These are phyloP conservation scores for Aphanoascus verrucosus DNA, from an alignment of 2,329 filamentous ascomycete species.

Conservation along the genomic window DNA sequence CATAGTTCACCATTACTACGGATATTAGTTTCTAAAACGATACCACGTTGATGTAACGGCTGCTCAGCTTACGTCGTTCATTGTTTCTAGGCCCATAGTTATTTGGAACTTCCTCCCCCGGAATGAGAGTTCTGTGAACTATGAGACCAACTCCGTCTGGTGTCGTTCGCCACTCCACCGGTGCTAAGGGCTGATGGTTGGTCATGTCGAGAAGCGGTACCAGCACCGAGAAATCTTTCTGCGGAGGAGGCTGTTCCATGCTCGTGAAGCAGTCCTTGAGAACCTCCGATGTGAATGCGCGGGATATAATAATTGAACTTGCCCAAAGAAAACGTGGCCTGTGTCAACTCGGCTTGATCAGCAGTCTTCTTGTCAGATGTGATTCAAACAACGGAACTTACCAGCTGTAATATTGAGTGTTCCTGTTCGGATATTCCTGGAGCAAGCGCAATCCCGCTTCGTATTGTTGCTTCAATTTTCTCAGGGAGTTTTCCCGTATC, in stretches of 20 bases:
- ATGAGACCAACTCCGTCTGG: constrained; percentile 31
- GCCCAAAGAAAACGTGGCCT: constrained; percentile 41
- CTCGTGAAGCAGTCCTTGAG: constrained; percentile 27
- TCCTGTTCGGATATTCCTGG: constrained; percentile 17
- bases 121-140: constrained; percentile 37
- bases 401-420: constrained; percentile 29
- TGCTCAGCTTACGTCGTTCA: constrained; percentile 44
- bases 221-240: constrained; percentile 56
- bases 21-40: not conserved
- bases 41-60: not conserved
- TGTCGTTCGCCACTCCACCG: constrained; percentile 48
- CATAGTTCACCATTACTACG: constrained; percentile 38
- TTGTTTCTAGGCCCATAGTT: constrained; percentile 71
- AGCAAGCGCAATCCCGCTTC: constrained; percentile 25
- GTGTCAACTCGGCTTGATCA: not conserved
- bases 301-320: constrained; percentile 35
- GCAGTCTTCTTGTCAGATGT: constrained; percentile 7
- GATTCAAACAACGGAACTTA: constrained; percentile 17
- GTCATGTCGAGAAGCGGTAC: constrained; percentile 61
- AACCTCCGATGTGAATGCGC: constrained; percentile 37
- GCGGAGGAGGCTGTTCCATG: constrained; percentile 17
- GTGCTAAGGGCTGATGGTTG: constrained; percentile 56
- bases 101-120: constrained; percentile 51
- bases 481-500: constrained; percentile 26
- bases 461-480: constrained; percentile 31